These are phyloP conservation scores for Tolypocladium ovalisporum DNA, from an alignment of 2,329 filamentous ascomycete genomes.

Conservation along the genomic window DNA sequence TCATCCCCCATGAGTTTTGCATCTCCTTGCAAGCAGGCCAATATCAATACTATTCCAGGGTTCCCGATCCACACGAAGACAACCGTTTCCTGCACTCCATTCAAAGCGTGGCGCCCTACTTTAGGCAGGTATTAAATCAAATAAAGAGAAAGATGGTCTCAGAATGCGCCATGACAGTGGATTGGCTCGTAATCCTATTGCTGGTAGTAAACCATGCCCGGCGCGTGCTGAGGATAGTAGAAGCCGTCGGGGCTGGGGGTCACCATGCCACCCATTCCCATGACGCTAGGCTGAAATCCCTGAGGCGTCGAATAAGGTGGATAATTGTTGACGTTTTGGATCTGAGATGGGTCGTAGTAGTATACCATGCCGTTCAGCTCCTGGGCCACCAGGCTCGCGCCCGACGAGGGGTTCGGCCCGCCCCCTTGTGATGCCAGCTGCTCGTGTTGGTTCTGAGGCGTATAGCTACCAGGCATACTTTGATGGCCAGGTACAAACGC, in stretches of 20 bases:
- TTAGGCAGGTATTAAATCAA: slow-evolving; percentile 20
- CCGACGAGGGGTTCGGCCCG: slow-evolving; percentile 12
- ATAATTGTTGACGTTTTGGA: slow-evolving; percentile 43
- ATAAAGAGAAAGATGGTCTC: slow-evolving; percentile 13
- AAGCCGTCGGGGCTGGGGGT: slow-evolving; percentile 57
- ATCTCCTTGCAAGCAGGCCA: background rate
- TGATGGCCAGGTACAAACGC: slow-evolving; percentile 49
- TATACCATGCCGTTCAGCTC: slow-evolving; percentile 95
- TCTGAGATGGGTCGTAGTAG: slow-evolving; percentile 75
- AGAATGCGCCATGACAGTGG: slow-evolving; percentile 10
- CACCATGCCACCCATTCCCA: slow-evolving; percentile 73
- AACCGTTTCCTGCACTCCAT: background rate
- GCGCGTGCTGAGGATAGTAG: slow-evolving; percentile 52
- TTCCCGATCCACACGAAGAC: background rate
- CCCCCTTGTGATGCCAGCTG: slow-evolving; percentile 21
- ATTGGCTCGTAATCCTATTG: slow-evolving; percentile 33
- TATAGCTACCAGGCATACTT: slow-evolving; percentile 26
- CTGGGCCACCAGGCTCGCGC: slow-evolving; percentile 55
- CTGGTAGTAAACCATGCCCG: slow-evolving; percentile 50
- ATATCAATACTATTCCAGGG: background rate
- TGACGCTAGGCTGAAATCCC: slow-evolving; percentile 44
- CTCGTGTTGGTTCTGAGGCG: slow-evolving; percentile 29
- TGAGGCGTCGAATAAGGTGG: slow-evolving; percentile 36
- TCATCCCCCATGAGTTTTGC: background rate
- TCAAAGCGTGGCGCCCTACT: background rate